Percentiles rank a stretch among this genome's conserved stretches.
These are phyloP conservation scores for Euphorbia tirucalli DNA, from an alignment of 345 rosid species.

Conservation along the genomic window DNA sequence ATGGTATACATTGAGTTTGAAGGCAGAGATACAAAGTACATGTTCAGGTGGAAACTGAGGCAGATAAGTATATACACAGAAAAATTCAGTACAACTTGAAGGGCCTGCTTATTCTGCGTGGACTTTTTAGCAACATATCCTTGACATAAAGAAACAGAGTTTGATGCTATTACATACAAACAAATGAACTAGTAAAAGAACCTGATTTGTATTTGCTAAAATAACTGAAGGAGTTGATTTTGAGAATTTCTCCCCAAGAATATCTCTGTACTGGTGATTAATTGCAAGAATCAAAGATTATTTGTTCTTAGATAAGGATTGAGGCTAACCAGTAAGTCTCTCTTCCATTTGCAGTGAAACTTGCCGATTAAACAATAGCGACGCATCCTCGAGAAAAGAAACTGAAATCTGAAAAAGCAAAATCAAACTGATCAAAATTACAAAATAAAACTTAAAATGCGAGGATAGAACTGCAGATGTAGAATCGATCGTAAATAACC, in stretches of 20 bases:
- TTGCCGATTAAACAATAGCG: slow-evolving; percentile 29
- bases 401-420: slow-evolving; percentile 41
- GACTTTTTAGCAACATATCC: background rate
- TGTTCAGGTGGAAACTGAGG: background rate
- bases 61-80: background rate
- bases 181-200: background rate
- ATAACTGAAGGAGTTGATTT: background rate
- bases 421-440: background rate
- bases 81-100: background rate
- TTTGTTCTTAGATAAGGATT: background rate
- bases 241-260: background rate
- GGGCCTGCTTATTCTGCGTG: background rate
- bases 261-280: background rate
- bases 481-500: slow-evolving; percentile 21
- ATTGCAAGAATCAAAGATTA: background rate
- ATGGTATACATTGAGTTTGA: background rate
- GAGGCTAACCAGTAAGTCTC: slow-evolving; percentile 23
- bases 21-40: background rate
- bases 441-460: background rate
- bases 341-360: slow-evolving; percentile 9
- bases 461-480: background rate
- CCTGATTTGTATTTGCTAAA: background rate
- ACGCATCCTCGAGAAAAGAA: slow-evolving; percentile 50
- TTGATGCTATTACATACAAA: background rate
- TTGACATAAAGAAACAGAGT: background rate